A percentile compares a stretch with the other conserved stretches of the same genome.
Conservation (phyloP, 805 yeast species). For the Metschnikowia kunwiensis region DNA sequence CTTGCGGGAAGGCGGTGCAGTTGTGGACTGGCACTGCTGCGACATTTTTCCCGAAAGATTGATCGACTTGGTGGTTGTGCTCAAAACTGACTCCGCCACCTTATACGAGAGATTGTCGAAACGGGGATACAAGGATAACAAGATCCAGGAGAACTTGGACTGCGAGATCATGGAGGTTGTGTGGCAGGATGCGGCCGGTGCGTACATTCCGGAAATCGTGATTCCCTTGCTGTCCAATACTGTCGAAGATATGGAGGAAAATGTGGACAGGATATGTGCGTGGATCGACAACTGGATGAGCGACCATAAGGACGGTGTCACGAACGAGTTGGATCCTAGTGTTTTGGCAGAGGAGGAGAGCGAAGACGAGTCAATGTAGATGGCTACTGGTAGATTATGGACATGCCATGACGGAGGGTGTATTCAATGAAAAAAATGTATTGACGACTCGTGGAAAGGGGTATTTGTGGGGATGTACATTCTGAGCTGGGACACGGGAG, state of each 20-base stretch:
- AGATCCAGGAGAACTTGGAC: conserved; percentile 88
- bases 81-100: conserved; percentile 69
- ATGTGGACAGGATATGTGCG: conserved; percentile 66
- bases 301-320: conserved; percentile 54
- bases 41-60: conserved; percentile 91
- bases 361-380: conserved; percentile 2
- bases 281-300: conserved; percentile 78
- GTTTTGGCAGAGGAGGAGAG: conserved; percentile 14
- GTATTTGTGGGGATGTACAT: too few relatives aligned
- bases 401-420: too few relatives aligned
- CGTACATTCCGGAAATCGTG: conserved; percentile 75
- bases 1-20: conserved; percentile 78
- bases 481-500: too few relatives aligned
- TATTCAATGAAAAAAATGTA: too few relatives aligned
- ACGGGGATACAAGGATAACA: conserved; percentile 76
- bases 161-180: conserved; percentile 97
- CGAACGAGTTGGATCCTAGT: conserved; percentile 41
- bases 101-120: conserved; percentile 72
- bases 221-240: conserved; percentile 73
- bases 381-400: too few relatives aligned
- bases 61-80: conserved; percentile 87
- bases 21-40: conserved; percentile 97
- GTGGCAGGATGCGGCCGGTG: conserved; percentile 79
- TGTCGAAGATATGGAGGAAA: conserved; percentile 76
- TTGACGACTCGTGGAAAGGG: too few relatives aligned